These are phyloP conservation scores for Litchi chinensis DNA, from an alignment of 345 rosid species.

Conservation along the genomic window DNA sequence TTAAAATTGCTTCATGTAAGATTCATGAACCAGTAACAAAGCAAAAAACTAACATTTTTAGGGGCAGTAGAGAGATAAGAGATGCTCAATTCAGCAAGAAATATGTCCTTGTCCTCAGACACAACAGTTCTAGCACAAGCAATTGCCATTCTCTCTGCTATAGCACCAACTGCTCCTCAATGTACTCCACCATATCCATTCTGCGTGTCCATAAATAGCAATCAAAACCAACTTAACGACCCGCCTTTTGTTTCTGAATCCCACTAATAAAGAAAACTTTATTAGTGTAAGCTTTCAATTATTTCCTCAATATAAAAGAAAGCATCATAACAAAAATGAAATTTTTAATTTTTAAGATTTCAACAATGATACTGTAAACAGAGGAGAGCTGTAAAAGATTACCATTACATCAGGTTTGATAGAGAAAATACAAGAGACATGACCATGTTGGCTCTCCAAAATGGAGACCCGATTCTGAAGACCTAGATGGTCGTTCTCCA, in stretches of 20 bases:
- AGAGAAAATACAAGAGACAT: slow-evolving; percentile 53
- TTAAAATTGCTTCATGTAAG: too few species aligned
- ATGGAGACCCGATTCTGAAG: too few species aligned
- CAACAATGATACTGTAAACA: too few species aligned
- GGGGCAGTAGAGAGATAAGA: slow-evolving; percentile 68
- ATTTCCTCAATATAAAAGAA: not conserved
- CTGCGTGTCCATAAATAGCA: slow-evolving; percentile 28
- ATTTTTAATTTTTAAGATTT: too few species aligned
- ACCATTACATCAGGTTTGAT: slow-evolving; percentile 54
- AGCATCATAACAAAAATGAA: not conserved
- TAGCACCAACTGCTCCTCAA: slow-evolving; percentile 71
- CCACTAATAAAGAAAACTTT: too few species aligned
- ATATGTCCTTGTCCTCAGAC: slow-evolving; percentile 57
- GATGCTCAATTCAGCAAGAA: slow-evolving; percentile 68
- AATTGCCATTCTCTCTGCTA: slow-evolving; percentile 63
- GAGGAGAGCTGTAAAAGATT: slow-evolving; percentile 14
- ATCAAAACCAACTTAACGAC: too few species aligned
- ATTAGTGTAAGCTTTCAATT: too few species aligned
- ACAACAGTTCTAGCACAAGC: slow-evolving; percentile 69
- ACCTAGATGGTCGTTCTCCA: too few species aligned
- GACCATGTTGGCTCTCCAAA: slow-evolving; percentile 62
- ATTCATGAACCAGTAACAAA: too few species aligned
- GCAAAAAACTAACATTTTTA: slow-evolving; percentile 22
- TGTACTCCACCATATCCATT: slow-evolving; percentile 56
- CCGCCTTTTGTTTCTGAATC: too few species aligned